These are phyloP conservation scores for Zalaria obscura DNA, from an alignment of 2,329 filamentous ascomycete species.

Conservation along the genomic window DNA sequence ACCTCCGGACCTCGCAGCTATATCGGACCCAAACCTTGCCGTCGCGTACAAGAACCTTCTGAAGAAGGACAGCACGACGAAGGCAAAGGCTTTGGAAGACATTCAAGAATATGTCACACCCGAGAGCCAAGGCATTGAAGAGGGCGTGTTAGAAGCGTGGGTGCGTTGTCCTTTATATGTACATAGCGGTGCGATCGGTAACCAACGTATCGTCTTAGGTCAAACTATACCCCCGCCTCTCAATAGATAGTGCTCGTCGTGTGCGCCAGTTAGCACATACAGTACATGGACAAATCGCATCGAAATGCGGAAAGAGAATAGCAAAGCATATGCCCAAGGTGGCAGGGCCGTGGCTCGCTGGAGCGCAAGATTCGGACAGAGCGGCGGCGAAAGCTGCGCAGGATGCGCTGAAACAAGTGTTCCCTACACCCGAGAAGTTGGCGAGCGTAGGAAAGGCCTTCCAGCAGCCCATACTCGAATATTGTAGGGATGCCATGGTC, in stretches of 20 bases:
- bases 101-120: slow-evolving; percentile 51
- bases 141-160: slow-evolving; percentile 79
- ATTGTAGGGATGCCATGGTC: slow-evolving; percentile 61
- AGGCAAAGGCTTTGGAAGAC: slow-evolving; percentile 80
- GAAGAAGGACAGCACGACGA: slow-evolving; percentile 89
- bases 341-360: slow-evolving; percentile 82
- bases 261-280: slow-evolving; percentile 78
- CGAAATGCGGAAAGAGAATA: slow-evolving; percentile 60
- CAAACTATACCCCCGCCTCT: slow-evolving; percentile 72
- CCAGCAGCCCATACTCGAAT: slow-evolving; percentile 67
- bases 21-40: slow-evolving; percentile 68
- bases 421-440: slow-evolving; percentile 68
- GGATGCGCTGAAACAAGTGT: slow-evolving; percentile 61
- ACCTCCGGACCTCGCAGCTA: slow-evolving; percentile 61
- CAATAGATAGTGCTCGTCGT: slow-evolving; percentile 76
- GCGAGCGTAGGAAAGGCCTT: slow-evolving; percentile 66
- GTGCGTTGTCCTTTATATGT: slow-evolving; percentile 35
- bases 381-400: slow-evolving; percentile 61
- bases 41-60: slow-evolving; percentile 85
- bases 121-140: slow-evolving; percentile 51
- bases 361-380: slow-evolving; percentile 74
- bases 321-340: slow-evolving; percentile 64
- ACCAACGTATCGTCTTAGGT: slow-evolving; percentile 39
- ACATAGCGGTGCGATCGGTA: slow-evolving; percentile 24
- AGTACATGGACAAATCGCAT: slow-evolving; percentile 51